phyloP scores from a whole-genome alignment of 2,329 filamentous ascomycete genomes.

The Colletotrichum falcatum region DNA sequence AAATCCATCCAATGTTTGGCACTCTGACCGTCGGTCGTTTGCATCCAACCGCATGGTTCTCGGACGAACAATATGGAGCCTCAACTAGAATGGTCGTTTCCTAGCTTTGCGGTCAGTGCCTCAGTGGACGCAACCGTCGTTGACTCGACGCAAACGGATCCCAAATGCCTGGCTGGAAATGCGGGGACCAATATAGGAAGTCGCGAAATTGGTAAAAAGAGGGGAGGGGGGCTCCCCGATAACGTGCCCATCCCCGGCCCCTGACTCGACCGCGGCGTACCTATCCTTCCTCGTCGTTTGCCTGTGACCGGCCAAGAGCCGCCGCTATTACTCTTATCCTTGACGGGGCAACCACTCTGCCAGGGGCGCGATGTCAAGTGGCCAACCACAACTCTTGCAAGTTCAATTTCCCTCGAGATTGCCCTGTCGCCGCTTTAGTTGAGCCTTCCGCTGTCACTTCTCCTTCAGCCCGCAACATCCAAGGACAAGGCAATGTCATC shows the following conservation, averaged over 20 bases:
- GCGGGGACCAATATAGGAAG: conserved; percentile 6
- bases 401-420: not conserved
- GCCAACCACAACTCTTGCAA: conserved; percentile 5
- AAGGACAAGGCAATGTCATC: not conserved
- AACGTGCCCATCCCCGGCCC: conserved; percentile 10
- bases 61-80: conserved; percentile 15
- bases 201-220: conserved; percentile 16
- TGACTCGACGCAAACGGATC: conserved; percentile 14
- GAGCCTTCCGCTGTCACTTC: not conserved
- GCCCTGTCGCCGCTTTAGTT: not conserved
- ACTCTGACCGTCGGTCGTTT: conserved; percentile 18
- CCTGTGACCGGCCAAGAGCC: conserved; percentile 9
- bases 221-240: no score
- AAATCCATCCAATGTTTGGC: conserved; percentile 27
- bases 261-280: conserved; percentile 30
- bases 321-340: not conserved
- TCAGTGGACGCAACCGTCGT: not conserved
- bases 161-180: conserved; percentile 4
- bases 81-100: conserved; percentile 23
- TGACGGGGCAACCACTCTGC: not conserved
- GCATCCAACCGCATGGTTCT: conserved; percentile 11
- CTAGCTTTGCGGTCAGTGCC: not conserved
- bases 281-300: conserved; percentile 22
- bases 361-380: no score
- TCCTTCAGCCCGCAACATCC: not conserved